Base-by-base conservation (phyloP, 2,329 filamentous ascomycete genomes). In the Blastomyces gilchristii region DNA sequence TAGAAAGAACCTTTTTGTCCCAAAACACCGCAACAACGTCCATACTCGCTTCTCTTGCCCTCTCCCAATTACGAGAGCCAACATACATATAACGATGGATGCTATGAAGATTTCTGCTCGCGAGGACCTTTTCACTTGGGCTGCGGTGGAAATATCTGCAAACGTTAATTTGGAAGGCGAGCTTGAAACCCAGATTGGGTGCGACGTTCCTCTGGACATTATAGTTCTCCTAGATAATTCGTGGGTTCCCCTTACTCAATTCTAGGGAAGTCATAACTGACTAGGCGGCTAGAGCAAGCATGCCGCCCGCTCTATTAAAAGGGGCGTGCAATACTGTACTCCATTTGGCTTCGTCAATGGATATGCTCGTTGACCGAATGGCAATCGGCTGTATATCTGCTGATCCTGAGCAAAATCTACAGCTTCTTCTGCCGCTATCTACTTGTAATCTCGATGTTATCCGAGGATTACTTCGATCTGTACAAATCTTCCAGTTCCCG, bases 141-240 rank as follows among this genome's bases (percentile, higher is more conserved):
- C 73, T 6, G 73, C 74, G n/a, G 67, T 77, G 58, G 71, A 74
- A 59, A 64, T 78, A 45, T 69, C 68, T 25, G 74, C 72, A 39
- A 60, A 59, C 37, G 54, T 68, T 34, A 65, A 64, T 53, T 63
- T 65, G 34, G 50, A 37, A 7, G 39, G 45, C 43, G 60, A 53
- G 16, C 37, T 66, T 22, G 62, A 62, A 31, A 60, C 61, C 3
- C 58, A 67, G 9, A 64, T 64, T 43, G 62, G 58, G 25, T 58
- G 61, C 54, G 69, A 67, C 61, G 64, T 70, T n/a, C 70, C 71
- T 8, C 68, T 76, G 41, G 73, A 76, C 59, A 66, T 74, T n/a
- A 67, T 73, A 49, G 69, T 76, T 47, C 61, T 76, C 11, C 66
- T 76, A 43, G 73, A 76, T 62, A 71, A 68, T 47, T 64, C 71